Percentiles rank a stretch among this genome's conserved stretches.
Evolutionary conservation across 257 asterid species (phyloP).

Genomic region (Fraxinus cuspidata): DNA sequence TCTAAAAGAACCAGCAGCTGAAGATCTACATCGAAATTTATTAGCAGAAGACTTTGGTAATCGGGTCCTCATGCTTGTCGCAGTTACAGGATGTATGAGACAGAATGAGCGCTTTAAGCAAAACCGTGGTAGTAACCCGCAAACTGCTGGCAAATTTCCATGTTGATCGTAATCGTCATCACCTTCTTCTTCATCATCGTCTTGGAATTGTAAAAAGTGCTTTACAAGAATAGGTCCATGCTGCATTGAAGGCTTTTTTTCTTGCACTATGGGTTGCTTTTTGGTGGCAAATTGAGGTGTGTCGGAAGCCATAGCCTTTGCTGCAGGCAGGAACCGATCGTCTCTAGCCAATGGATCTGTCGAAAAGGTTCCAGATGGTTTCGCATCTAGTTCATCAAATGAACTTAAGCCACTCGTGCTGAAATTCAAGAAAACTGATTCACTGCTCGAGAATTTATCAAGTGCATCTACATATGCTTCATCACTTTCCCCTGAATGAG

Average conservation of each 20-base stretch:
- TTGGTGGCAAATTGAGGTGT: conserved; percentile 57
- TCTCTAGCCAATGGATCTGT: conserved; percentile 52
- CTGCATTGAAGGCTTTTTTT: conserved; percentile 58
- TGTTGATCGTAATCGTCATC: conserved; percentile 49
- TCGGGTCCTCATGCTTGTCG: conserved; percentile 56
- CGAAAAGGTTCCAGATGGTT: conserved; percentile 30
- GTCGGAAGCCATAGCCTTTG: conserved; percentile 77
- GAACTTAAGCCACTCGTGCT: conserved; percentile 70
- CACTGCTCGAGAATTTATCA: conserved; percentile 66
- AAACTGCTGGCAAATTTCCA: conserved; percentile 42
- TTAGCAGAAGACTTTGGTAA: conserved; percentile 43
- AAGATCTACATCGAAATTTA: conserved; percentile 45
- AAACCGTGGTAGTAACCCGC: conserved; percentile 89
- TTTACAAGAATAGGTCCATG: conserved; percentile 75
- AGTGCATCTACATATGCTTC: conserved; percentile 69
- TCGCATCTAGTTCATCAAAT: conserved; percentile 42
- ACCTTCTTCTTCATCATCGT: conserved; percentile 33
- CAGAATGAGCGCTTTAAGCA: conserved; percentile 54
- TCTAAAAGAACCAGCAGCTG: conserved; percentile 44
- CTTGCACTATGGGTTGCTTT: conserved; percentile 44
- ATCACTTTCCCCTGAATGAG: conserved; percentile 48
- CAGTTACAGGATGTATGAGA: conserved; percentile 60
- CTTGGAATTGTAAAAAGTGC: conserved; percentile 44
- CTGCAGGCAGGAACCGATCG: conserved; percentile 86
- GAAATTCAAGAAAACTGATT: conserved; percentile 70